Base-by-base conservation (phyloP, 2,329 filamentous ascomycete genomes). In the Pseudogymnoascus sp. region DNA sequence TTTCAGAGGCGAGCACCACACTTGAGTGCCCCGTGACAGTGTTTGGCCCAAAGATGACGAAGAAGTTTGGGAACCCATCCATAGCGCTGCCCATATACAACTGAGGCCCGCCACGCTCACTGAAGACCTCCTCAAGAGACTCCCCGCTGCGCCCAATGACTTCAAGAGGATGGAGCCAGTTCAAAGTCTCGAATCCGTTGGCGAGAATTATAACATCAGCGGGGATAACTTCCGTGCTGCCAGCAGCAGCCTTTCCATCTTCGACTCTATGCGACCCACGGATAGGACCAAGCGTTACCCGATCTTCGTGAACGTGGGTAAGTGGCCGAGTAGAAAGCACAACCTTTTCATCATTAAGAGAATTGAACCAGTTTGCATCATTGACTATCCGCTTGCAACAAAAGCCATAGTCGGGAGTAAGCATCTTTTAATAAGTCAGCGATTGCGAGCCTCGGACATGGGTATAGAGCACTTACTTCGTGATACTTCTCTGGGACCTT, bases 31-130 rank as follows among this genome's bases (percentile, higher is more conserved):
- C 84, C 0, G 83, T 85, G 0, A 75, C 80, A 0, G 81, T 84
- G 65, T 86, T 86, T 1, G 83, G 83, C 0, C 83, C 83, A 63
- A 82, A 81, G 6, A 84, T 74, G 61, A 83, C 77, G 72, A 85
- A 85, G 69, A 84, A 82, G 65, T 85, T 85, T 0, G 83, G 83
- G 67, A 83, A 84, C 0, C 79, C 79, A 64, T 84, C 80, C 74
- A 85, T 78, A 1, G 82, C 80, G 7, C 79, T 80, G 6, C 81
- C 81, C 65, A 81, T 79, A 66, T 86, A 86, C 6, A 82, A 81
- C 67, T 83, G 80, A 0, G 82, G 74, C 0, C 84, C 84, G 29
- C 83, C 83, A 61, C 80, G 75, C 61, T 80, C 75, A 2, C 80
- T 75, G 78, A 83, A 86, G 0, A 80, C 72, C 44, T 82, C 75